Conservation (phyloP, 441 rosid genomes). For the Mallotus repandus region DNA sequence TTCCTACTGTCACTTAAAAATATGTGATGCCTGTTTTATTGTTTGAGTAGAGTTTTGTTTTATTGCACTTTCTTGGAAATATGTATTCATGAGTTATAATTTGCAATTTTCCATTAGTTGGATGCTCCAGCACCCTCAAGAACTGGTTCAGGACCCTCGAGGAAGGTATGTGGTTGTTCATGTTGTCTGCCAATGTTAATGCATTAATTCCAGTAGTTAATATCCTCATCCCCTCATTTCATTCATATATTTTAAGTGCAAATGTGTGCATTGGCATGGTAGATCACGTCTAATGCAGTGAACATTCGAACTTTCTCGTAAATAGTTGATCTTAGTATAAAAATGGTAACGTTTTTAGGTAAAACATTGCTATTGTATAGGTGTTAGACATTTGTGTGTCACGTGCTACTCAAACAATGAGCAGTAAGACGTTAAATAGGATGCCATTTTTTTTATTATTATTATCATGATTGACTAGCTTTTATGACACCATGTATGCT, state of each 20-base stretch:
- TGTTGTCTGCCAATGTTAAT: constrained; percentile 5
- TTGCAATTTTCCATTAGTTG: constrained; percentile 46
- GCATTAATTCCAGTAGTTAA: constrained; percentile 6
- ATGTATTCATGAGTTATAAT: constrained; percentile 17
- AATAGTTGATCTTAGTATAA: neutral
- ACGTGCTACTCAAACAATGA: neutral
- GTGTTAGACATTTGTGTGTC: neutral
- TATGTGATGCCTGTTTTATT: constrained; percentile 14
- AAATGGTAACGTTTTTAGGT: neutral
- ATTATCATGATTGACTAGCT: neutral
- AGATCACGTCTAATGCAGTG: neutral
- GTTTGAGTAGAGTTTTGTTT: constrained; percentile 4
- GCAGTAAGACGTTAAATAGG: neutral
- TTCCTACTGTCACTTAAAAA: constrained; percentile 17
- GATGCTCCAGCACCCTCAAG: constrained; percentile 70
- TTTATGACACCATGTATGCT: constrained; percentile 3
- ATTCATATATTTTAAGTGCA: constrained; percentile 5
- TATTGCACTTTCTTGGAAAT: constrained; percentile 18
- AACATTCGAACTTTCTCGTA: neutral
- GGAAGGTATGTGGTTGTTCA: constrained; percentile 65
- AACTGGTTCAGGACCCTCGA: constrained; percentile 73
- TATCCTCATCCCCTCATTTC: constrained; percentile 7
- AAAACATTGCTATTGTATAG: neutral
- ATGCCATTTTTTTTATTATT: neutral
- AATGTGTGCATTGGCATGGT: constrained; percentile 9